Evolutionary conservation across 2,329 filamentous ascomycete genomes (phyloP), one percentile per base, ranked within the genome.

Genomic region (Ambrosiella beaveri): DNA sequence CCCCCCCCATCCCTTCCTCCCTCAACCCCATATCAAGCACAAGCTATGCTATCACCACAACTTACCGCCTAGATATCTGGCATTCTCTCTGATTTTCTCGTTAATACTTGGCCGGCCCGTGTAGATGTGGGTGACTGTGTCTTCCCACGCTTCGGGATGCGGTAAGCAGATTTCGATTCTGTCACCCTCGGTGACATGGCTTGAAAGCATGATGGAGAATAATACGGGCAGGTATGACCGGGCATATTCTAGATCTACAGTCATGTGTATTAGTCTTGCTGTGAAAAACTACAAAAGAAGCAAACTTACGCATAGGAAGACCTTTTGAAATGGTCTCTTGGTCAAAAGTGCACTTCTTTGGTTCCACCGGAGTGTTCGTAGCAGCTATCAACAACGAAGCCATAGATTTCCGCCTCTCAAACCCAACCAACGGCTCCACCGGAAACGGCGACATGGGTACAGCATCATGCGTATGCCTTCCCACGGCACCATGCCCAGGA

Each of bases 111-210:
- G 72, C 57, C 72, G 68, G 40, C 75, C 75, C 0, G 74, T 78
- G 64, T 81, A 82, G 35, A 79, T 70, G 63, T 78, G 76, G 3
- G 70, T 68, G n/a, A 80, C 68, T 0, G 79, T 81, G 57, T 77
- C 73, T 1, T 66, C 64, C 80, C 80, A 84, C 7, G 70, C 74
- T 55, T 74, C 72, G 0, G 80, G 79, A 59, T 75, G 70, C 1
- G 80, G 80, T 57, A 84, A 62, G 0, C 79, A 79, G 8, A 83
- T 68, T 62, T 82, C 78, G 56, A 84, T 70, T 1, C 70, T 68
- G 63, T 82, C 79, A 36, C 77, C 74, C 27, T 71, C 70, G 12
- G 68, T 67, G 19, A 82, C 71, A 63, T 76, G 71, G 3, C 75
- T 73, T 0, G 77, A 80, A 39, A 76, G 68, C 62, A 84, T 74